These are phyloP conservation scores for Xylariomycetidae sp. DNA, from an alignment of 2,329 filamentous ascomycete genomes.

Conservation along the genomic window DNA sequence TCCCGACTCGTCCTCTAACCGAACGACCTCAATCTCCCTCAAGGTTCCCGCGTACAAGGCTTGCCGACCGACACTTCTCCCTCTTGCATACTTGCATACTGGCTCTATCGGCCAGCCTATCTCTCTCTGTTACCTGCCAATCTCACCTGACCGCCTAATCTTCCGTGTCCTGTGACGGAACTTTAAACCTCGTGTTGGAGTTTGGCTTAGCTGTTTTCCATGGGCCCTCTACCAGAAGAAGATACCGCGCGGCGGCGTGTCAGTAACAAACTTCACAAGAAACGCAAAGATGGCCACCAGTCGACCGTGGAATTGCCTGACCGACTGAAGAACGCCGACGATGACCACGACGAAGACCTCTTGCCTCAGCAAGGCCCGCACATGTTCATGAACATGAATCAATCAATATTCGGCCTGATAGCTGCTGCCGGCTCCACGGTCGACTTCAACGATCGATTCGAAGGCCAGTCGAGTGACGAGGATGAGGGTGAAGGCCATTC, in stretches of 20 bases:
- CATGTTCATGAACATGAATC: slow-evolving; percentile 74
- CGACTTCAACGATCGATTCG: slow-evolving; percentile 77
- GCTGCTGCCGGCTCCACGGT: slow-evolving; percentile 79
- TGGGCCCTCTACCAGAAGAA: slow-evolving; percentile 25
- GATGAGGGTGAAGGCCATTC: slow-evolving; percentile 56
- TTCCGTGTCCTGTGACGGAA: too few relatives aligned
- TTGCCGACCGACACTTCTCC: too few relatives aligned
- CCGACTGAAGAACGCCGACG: slow-evolving; percentile 45
- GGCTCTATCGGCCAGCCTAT: too few relatives aligned
- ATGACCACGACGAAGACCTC: slow-evolving; percentile 45
- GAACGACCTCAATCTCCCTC: too few relatives aligned
- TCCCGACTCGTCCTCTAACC: too few relatives aligned
- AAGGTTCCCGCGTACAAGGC: too few relatives aligned
- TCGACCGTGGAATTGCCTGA: slow-evolving; percentile 50
- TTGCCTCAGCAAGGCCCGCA: slow-evolving; percentile 39
- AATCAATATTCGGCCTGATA: slow-evolving; percentile 90
- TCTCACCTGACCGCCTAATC: too few relatives aligned
- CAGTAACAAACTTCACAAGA: slow-evolving; percentile 42
- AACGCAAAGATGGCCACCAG: slow-evolving; percentile 32
- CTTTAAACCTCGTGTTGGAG: too few relatives aligned
- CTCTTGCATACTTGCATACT: too few relatives aligned
- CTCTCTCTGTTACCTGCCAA: too few relatives aligned
- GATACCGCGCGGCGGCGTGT: slow-evolving; percentile 33
- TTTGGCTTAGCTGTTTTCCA: too few relatives aligned
- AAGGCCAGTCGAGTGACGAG: slow-evolving; percentile 75